Percentiles rank a stretch among this genome's conserved stretches.
phyloP scores from a whole-genome alignment of 257 asterid genomes.

The Orobanche coerulescens region DNA sequence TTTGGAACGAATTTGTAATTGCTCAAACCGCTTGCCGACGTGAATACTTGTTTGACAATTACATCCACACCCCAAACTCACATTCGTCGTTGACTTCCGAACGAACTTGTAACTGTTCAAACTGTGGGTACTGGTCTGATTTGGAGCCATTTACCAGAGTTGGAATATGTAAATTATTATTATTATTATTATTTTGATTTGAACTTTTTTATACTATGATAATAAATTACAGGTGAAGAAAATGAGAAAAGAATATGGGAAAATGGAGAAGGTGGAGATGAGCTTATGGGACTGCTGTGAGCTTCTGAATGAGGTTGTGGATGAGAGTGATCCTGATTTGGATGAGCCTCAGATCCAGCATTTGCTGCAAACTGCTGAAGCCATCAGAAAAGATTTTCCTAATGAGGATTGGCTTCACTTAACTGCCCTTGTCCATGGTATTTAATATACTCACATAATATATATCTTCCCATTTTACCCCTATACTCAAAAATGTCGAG shows the following conservation, averaged over 20 bases:
- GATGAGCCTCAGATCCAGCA: slow-evolving; percentile 96
- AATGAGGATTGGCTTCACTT: slow-evolving; percentile 83
- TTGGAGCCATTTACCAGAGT: too few relatives aligned
- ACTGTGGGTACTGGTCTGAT: too few relatives aligned
- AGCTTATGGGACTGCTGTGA: slow-evolving; percentile 97
- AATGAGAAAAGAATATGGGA: slow-evolving; percentile 64
- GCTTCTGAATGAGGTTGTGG: slow-evolving; percentile 63
- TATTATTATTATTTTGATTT: neutral
- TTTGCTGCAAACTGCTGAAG: slow-evolving; percentile 83
- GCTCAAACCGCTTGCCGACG: too few relatives aligned
- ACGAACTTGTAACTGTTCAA: too few relatives aligned
- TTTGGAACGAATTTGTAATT: too few relatives aligned
- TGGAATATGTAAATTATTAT: too few relatives aligned
- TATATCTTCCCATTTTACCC: neutral
- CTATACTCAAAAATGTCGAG: too few relatives aligned
- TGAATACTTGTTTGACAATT: too few relatives aligned
- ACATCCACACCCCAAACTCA: too few relatives aligned
- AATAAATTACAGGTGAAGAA: slow-evolving; percentile 40
- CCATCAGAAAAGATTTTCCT: slow-evolving; percentile 78
- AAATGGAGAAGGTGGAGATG: slow-evolving; percentile 62
- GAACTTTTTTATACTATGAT: neutral
- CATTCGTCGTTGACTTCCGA: too few relatives aligned
- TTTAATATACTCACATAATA: too few relatives aligned
- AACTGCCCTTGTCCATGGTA: slow-evolving; percentile 86
- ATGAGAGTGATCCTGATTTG: slow-evolving; percentile 85